Evolutionary conservation across 371 early-diverging fungal genomes (phyloP), one percentile per base, ranked within the genome.

Genomic region (Apophysomyces elegans): DNA sequence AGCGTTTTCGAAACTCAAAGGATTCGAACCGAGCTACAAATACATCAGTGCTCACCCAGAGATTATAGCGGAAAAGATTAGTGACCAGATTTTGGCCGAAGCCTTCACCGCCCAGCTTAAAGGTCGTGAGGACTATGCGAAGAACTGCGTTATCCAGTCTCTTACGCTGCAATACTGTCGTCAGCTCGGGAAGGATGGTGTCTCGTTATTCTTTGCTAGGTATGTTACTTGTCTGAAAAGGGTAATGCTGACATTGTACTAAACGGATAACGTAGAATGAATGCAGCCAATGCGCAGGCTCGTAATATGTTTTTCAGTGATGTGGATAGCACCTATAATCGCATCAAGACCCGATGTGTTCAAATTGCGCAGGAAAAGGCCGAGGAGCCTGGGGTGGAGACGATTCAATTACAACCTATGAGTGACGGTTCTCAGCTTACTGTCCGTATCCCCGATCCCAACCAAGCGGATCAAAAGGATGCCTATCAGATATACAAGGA

Each of bases 61-160:
- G 14, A 80, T 97, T 32, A 87, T 91, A 35, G 85, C 78, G 37
- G 87, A 89, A 63, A 84, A 77, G 41, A 87, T 86, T 58, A 85
- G 90, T 5, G 96, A 97, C 75, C 88, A 94, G 73, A 90, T 97
- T 50, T 77, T 97, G 62, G 94, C 93, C 0, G 89, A 93, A 57
- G 97, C 95, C 8, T 96, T 97, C 67, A 85, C 88, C 26, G 75
- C 84, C 14, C 89, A 95, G 70, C 85, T 96, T 59, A 81, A 84
- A 8, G 94, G 93, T 16, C 79, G 92, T 9, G 78, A 80, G 39
- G 72, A 77, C 8, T 81, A 84, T 56, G 89, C 95, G n/a, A 82
- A 84, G 65, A 88, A 87, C 46, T 91, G 89, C 66, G 94, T 96
- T 12, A 86, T 86, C 65, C 96, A 96, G 75, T 85, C 91, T 2